Base-by-base conservation (phyloP, 2,329 filamentous ascomycete genomes). In the Colletotrichum tamarilloi region DNA sequence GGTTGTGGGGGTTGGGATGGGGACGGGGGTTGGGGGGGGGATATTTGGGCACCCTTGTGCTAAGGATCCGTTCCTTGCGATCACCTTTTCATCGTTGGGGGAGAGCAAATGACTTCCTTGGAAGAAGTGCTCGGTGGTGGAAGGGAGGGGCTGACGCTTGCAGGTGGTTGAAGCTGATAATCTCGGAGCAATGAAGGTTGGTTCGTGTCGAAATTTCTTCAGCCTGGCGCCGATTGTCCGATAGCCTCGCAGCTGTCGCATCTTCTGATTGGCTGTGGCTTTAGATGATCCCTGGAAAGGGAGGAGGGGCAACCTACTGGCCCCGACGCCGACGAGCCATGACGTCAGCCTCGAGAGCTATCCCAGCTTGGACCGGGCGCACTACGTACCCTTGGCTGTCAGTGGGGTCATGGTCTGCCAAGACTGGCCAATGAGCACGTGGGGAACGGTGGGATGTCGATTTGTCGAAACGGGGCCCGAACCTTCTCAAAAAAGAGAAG, bases 401-500 rank as follows among this genome's bases (percentile, higher is more conserved):
- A 4, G 42, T 49, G 42, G 42, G 42, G 42, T 24, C n/a, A n/a
- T 35, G 19, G 11, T 12, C 16, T 53, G 70, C 70, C 70, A 73
- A 70, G 70, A 49, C 55, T 35, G 30, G n/a, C 66, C 66, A 73
- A 73, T 73, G 32, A 52, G 32, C 70, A 73, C 70, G 70, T 73
- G 60, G 70, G 53, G 26, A 38, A 24, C 22, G 19, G 24, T n/a
- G 53, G 22, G 26, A 46, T 32, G 59, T 64, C 67, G 67, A 73
- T 73, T 73, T 65, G 70, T 56, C 35, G 42, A 35, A 30, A 38
- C 62, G 4, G 22, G 42, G 11, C 30, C 30, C 8, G n/a, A 26
- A 24, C 16, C 9, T 38, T 26, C 14, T n/a, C 62, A 22, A 22
- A 22, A 22, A 22, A 22, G 38, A 53, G 46, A 26, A 12, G 14